Conservation (phyloP, 2,329 filamentous ascomycete species). For the Xylaria sp. region DNA sequence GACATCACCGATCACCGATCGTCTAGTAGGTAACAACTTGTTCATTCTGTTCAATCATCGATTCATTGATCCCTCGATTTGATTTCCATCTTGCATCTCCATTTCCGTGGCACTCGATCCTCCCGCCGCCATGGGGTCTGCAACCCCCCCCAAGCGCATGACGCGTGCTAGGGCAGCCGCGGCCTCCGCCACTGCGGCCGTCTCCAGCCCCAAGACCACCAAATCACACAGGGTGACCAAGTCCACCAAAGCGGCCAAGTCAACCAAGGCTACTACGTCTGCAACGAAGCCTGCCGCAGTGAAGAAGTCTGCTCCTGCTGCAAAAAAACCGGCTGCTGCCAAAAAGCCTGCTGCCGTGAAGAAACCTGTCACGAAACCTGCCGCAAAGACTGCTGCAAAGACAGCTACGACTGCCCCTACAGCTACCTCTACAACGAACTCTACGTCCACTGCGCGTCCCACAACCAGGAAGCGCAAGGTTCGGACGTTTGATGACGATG, state of each 20-base stretch:
- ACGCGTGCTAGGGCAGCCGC: conserved; percentile 54
- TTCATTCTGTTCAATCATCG: conserved; percentile 2
- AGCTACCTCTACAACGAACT: not conserved
- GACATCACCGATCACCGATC: conserved; percentile 4
- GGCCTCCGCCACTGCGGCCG: conserved; percentile 47
- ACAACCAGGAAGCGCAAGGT: conserved; percentile 57
- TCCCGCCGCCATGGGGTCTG: conserved; percentile 53
- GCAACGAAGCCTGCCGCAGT: conserved; percentile 39
- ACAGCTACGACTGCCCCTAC: conserved; percentile 11
- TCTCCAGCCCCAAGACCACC: conserved; percentile 42
- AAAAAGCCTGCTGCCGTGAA: conserved; percentile 5
- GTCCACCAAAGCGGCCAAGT: conserved; percentile 41
- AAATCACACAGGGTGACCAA: conserved; percentile 40
- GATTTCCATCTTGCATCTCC: not conserved
- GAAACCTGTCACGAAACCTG: conserved; percentile 34
- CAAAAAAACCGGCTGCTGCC: not conserved
- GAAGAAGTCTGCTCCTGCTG: conserved; percentile 43
- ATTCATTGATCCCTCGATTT: conserved; percentile 2
- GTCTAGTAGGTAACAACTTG: not conserved
- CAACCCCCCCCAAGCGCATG: conserved; percentile 64
- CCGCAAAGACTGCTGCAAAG: conserved; percentile 46
- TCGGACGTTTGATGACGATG: conserved; percentile 50
- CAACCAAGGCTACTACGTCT: conserved; percentile 38
- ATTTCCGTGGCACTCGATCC: not conserved
- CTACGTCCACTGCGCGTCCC: conserved; percentile 27